These are phyloP conservation scores for Cucumis sativus DNA, from an alignment of 306 rosid genomes.

Conservation along the genomic window Cucumber_9930_V3 NC_026660.2:12205001-12205500, in stretches of 20 bases:
- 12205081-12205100: background rate
- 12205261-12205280: constrained; percentile 62
- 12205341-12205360: constrained; percentile 44
- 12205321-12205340: constrained; percentile 33
- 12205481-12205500: constrained; percentile 66
- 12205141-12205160: background rate
- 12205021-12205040: background rate
- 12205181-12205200: constrained; percentile 3
- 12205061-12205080: background rate
- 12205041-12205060: constrained; percentile 1
- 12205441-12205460: constrained; percentile 65
- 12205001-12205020: background rate
- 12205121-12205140: background rate
- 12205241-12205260: constrained; percentile 36
- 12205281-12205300: constrained; percentile 32
- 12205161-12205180: constrained; percentile 1
- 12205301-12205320: constrained; percentile 62
- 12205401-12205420: constrained; percentile 41
- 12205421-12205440: constrained; percentile 51
- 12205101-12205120: constrained; percentile 1
- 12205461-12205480: constrained; percentile 60
- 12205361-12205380: constrained; percentile 29
- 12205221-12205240: constrained; percentile 7
- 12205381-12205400: background rate
- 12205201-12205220: background rate